Percentiles rank a stretch among this genome's conserved stretches.
These are phyloP conservation scores for Desmodesmus armatus DNA, from an alignment of 139 green algal species.

Conservation along the genomic window DNA sequence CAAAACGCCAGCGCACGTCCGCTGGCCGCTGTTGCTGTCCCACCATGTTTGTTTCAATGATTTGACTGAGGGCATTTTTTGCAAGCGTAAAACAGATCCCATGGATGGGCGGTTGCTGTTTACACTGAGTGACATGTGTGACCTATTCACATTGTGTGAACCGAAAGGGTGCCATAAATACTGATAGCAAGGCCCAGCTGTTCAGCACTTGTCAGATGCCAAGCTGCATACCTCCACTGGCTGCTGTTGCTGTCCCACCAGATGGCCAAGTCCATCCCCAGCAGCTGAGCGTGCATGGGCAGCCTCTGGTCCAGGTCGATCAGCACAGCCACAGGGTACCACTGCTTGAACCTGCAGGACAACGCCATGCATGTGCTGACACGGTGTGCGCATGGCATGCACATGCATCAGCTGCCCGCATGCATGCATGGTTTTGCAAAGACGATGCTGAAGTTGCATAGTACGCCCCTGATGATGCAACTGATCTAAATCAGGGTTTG, in stretches of 20 bases:
- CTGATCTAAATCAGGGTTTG: too few relatives aligned
- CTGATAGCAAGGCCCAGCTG: not conserved
- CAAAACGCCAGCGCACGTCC: too few relatives aligned
- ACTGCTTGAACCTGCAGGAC: constrained; percentile 46
- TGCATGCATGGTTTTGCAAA: too few relatives aligned
- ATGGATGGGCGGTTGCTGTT: not conserved
- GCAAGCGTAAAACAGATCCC: too few relatives aligned
- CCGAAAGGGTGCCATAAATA: not conserved
- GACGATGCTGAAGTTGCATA: too few relatives aligned
- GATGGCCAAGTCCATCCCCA: constrained; percentile 61
- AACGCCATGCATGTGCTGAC: constrained; percentile 19
- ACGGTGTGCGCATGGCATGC: too few relatives aligned
- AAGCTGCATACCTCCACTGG: constrained; percentile 31
- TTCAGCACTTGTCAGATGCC: not conserved
- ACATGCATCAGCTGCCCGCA: too few relatives aligned
- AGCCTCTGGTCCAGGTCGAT: constrained; percentile 49
- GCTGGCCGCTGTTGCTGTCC: too few relatives aligned
- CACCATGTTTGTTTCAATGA: too few relatives aligned
- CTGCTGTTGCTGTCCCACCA: constrained; percentile 50
- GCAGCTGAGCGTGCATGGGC: constrained; percentile 47
- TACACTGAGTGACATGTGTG: not conserved
- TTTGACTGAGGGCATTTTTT: too few relatives aligned
- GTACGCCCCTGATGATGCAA: too few relatives aligned
- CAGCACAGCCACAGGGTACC: constrained; percentile 62
- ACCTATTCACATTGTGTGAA: not conserved